Base-by-base conservation (phyloP, 1,139 yeast genomes). In the Candida mesenterica region DNA sequence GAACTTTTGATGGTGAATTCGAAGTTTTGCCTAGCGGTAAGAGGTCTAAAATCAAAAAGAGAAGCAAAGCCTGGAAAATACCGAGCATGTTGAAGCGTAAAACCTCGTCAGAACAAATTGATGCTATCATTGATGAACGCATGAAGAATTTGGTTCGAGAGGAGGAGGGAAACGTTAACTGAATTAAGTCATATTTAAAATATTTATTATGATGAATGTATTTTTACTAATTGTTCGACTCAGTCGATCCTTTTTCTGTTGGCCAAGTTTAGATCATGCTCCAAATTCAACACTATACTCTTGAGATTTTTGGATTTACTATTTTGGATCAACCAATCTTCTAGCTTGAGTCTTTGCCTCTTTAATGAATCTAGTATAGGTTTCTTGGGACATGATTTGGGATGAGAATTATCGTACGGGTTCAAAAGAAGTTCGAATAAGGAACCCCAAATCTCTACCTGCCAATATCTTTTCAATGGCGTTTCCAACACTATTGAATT, bases 381-480 rank as follows among this genome's bases (percentile, higher is more conserved):
- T 28, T 62, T 38, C 33, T 55, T 54, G 17, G 24, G 24, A 22
- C 12, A 20, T 3, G 18, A 12, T 3, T 41, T 44, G 8, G 38
- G 32, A 4, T 31, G 32, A 5, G 12, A n/a, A 10, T n/a, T 19
- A 9, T 44, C 44, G 40, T 63, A 65, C 1, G 95, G 79, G 47
- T 89, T 88, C 29, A 89, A 62, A 32, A 89, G 59, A 2, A 72
- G 43, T 28, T 77, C 76, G 54, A 89, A 87, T 18, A 89, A 57
- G 3, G 78, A 77, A 5, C 51, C 59, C 97, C 97, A 90, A 4
- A 86, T 44, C 2, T 76, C 79, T 28, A 61, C 65, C 46, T 84
- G 85, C 96, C 96, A 86, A 50, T 85, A 86, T 35, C 95, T 60
- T 53, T 83, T 86, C 24, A 86, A 63, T 0, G 75, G 54, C 18